Base-by-base conservation (phyloP, 225 moss, liverwort and hornwort species). In the Physcomitrium patens region DNA sequence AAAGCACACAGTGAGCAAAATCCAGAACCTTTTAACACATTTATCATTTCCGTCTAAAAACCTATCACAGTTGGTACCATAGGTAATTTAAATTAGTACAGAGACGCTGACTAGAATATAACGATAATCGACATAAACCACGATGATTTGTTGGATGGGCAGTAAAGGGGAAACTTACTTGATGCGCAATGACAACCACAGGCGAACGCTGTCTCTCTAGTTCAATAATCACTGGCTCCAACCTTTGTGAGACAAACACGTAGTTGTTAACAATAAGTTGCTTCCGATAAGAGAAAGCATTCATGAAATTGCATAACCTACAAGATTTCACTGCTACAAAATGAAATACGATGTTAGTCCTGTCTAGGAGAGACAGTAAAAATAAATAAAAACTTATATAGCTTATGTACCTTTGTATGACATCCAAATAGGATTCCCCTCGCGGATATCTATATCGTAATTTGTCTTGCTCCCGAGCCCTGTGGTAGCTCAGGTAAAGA, bases 191-290 rank as follows among this genome's bases (percentile, higher is more conserved):
- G 77, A 99, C 93, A 19, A 99, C 95, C 73, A 99, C 99, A 23
- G 99, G 93, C 20, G 99, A 95, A 8, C 95, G 93, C 71, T 99
- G 99, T 72, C 99, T 90, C 82, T 99, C 99, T 60, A 99, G 89
- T 84, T 99, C 99, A 80, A 99, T 91, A 76, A 99, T 95, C 60
- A 95, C 99, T 71, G 95, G 95, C 80, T 99, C 99, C 79, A 95
- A 87, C 80, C 97, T 99, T 90, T 68, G 78, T 71, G 14, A 20
- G 61, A 62, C 5, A 53, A 53, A 78, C 23, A 28, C 6, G 37
- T 46, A 6, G 65, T 76, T 17, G 24, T 55, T 48, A 54, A 5
- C 45, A 23, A 19, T 52, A 26, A 53, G 15, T 17, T 73, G 62
- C 27, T 61, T 71, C 20, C 17, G 49, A 43, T 23, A 47, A 70